phyloP scores from a whole-genome alignment of 345 rosid genomes.

The Eucalyptus brandiana region DNA sequence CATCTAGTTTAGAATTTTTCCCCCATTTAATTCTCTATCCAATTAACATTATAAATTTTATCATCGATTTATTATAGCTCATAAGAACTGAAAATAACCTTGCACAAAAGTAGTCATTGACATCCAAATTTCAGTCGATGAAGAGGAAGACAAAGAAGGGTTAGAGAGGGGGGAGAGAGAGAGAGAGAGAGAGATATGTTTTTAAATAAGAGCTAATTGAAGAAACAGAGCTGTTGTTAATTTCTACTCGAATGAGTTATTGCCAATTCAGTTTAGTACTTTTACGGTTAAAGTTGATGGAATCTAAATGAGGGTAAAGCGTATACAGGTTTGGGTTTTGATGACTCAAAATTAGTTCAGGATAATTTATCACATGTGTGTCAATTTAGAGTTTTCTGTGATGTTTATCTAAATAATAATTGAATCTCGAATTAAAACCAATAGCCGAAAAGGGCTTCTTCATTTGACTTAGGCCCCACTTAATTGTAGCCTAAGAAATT shows the following conservation, averaged over 20 bases:
- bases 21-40: not conserved
- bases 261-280: no score
- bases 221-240: not conserved
- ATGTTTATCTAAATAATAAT: not conserved
- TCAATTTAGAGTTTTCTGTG: accelerated
- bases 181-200: accelerated
- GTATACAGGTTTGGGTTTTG: not conserved
- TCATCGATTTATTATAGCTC: accelerated
- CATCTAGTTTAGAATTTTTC: not conserved
- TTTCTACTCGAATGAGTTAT: not conserved
- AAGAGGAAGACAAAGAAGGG: no score
- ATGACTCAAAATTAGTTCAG: not conserved
- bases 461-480: not conserved
- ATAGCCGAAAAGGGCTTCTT: not conserved
- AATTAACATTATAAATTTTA: not conserved
- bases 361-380: no score
- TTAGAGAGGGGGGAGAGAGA: accelerated
- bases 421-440: accelerated
- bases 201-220: not conserved
- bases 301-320: no score
- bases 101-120: not conserved
- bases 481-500: not conserved
- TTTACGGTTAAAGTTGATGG: no score
- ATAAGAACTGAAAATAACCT: accelerated
- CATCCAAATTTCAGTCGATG: accelerated